phyloP scores from a whole-genome alignment of 176 grass and related monocot genomes.

The Echinochloa phyllopogon region DNA sequence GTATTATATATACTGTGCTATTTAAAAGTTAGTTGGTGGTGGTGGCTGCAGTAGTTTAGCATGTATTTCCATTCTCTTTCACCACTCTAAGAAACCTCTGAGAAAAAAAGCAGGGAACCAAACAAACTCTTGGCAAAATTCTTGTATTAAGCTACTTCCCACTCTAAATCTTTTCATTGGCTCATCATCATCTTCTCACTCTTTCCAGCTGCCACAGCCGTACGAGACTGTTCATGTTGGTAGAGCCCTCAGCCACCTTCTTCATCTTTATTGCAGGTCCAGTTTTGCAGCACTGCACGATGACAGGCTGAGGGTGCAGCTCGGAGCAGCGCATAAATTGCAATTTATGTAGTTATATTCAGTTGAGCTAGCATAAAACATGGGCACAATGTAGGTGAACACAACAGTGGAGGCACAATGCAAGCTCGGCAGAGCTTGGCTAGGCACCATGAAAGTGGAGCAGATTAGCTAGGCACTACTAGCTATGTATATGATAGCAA shows the following conservation, averaged over 20 bases:
- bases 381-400: not conserved
- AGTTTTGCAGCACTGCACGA: not conserved
- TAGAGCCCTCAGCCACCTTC: not conserved
- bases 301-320: not conserved
- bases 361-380: not conserved
- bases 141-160: not conserved
- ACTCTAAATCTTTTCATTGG: not conserved
- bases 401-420: not conserved
- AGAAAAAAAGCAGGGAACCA: not conserved
- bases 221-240: not conserved
- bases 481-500: not conserved
- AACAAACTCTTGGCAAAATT: not conserved
- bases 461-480: not conserved
- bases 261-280: not conserved
- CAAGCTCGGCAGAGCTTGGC: not conserved
- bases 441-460: not conserved
- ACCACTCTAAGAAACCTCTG: not conserved
- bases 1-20: not conserved
- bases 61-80: not conserved
- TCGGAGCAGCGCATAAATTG: not conserved
- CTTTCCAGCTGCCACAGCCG: not conserved
- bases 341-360: not conserved
- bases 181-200: constrained; percentile 1
- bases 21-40: not conserved
- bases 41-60: not conserved